Percentiles rank a stretch among this genome's conserved stretches.
phyloP scores from a whole-genome alignment of 192 early-diverging fungal genomes.

The Coemansia sp. region DNA sequence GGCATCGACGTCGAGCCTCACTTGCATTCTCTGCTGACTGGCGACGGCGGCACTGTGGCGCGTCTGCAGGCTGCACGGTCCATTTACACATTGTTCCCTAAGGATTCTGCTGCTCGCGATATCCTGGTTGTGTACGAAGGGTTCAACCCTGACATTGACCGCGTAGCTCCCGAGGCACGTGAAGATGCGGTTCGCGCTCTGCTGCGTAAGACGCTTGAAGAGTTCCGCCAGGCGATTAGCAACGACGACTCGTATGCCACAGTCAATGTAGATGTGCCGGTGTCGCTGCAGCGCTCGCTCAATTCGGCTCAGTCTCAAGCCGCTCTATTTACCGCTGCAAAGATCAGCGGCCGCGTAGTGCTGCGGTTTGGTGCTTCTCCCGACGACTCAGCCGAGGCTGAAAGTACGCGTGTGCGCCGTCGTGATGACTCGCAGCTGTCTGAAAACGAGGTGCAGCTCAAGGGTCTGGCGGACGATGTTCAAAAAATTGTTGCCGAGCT shows the following conservation, averaged over 20 bases:
- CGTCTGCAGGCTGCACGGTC: conserved; percentile 64
- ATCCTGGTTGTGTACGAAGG: conserved; percentile 80
- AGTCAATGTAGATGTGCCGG: conserved; percentile 61
- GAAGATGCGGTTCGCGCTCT: conserved; percentile 57
- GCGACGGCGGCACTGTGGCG: conserved; percentile 61
- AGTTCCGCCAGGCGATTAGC: conserved; percentile 65
- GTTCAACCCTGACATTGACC: conserved; percentile 55
- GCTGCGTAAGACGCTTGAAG: conserved; percentile 58
- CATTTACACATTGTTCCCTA: conserved; percentile 82
- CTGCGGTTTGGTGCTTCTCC: conserved; percentile 67
- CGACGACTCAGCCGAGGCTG: conserved; percentile 24
- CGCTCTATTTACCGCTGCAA: conserved; percentile 57
- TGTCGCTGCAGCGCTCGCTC: conserved; percentile 74
- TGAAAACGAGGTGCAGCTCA: conserved; percentile 73
- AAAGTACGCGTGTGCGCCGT: conserved; percentile 51
- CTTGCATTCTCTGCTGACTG: conserved; percentile 68
- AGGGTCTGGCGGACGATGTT: conserved; percentile 78
- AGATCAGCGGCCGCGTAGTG: conserved; percentile 55
- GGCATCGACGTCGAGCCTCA: conserved; percentile 75
- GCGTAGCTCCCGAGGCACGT: conserved; percentile 55
- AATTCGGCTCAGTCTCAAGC: conserved; percentile 71
- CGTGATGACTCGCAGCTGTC: conserved; percentile 50
- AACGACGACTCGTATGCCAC: conserved; percentile 68
- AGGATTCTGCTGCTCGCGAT: conserved; percentile 58
- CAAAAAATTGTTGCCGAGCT: conserved; percentile 70